Evolutionary conservation across 1,284 basidiomycete species (phyloP).

Genomic region (Anthracocystis panici-leucophaei): DNA sequence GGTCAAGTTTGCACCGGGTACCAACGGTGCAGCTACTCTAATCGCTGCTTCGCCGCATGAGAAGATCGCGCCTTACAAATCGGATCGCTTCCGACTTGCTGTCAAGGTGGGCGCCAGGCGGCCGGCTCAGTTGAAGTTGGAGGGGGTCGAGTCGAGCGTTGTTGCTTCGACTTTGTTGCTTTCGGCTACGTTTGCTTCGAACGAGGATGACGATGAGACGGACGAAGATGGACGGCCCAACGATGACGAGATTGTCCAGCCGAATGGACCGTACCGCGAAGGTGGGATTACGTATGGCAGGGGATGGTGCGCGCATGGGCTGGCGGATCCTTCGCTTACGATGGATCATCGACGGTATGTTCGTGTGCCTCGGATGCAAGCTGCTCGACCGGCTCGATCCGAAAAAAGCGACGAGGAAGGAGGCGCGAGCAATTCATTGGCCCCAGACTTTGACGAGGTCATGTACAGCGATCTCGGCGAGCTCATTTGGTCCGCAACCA

Average conservation of each 20-base stretch:
- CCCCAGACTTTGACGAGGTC: slow-evolving; percentile 32
- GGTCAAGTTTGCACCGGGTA: slow-evolving; percentile 34
- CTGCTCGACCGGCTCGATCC: neutral
- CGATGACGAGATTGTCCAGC: slow-evolving; percentile 39
- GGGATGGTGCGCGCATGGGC: slow-evolving; percentile 58
- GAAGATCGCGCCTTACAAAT: slow-evolving; percentile 25
- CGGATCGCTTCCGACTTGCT: slow-evolving; percentile 38
- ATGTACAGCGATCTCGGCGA: slow-evolving; percentile 59
- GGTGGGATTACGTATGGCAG: slow-evolving; percentile 54
- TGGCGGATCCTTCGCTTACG: slow-evolving; percentile 47
- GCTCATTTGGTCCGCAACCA: slow-evolving; percentile 57
- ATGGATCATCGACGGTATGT: slow-evolving; percentile 45
- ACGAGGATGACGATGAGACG: slow-evolving; percentile 15
- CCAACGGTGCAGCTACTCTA: slow-evolving; percentile 23
- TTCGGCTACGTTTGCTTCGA: slow-evolving; percentile 27
- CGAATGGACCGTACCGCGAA: slow-evolving; percentile 54
- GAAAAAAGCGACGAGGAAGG: neutral
- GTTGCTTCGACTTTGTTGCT: slow-evolving; percentile 22
- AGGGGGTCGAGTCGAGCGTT: neutral
- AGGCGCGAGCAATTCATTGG: neutral
- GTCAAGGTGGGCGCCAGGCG: slow-evolving; percentile 25
- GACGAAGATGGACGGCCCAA: neutral
- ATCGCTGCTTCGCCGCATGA: slow-evolving; percentile 9
- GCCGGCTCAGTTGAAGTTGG: neutral
- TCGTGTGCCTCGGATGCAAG: slow-evolving; percentile 14